Percentiles rank a stretch among this genome's conserved stretches.
Evolutionary conservation across 2,329 filamentous ascomycete species (phyloP).

Genomic region (Aspergillus calidoustus): DNA sequence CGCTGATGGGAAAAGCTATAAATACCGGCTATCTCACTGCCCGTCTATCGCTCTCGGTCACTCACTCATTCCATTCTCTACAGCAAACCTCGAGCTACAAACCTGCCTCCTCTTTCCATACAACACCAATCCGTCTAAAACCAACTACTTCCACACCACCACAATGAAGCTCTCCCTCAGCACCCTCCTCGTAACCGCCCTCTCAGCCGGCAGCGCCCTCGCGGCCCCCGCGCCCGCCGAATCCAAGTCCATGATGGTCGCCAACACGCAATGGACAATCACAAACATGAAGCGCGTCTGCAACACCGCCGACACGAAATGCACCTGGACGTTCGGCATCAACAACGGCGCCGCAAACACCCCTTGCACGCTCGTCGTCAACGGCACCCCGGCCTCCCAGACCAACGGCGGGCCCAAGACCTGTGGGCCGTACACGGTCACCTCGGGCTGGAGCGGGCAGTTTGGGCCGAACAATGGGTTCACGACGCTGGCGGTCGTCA

Average conservation of each 20-base stretch:
- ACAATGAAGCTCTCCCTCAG: slow-evolving; percentile 5
- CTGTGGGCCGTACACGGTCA: slow-evolving; percentile 9
- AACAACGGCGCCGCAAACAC: neutral
- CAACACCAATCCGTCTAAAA: neutral
- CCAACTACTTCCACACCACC: neutral
- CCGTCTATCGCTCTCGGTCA: neutral
- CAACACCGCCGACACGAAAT: slow-evolving; percentile 6
- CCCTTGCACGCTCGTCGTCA: slow-evolving; percentile 5
- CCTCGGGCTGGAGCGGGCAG: slow-evolving; percentile 13
- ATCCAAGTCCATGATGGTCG: slow-evolving; percentile 11
- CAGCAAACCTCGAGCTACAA: neutral
- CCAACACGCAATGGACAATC: slow-evolving; percentile 6
- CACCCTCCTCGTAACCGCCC: slow-evolving; percentile 1
- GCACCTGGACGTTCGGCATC: slow-evolving; percentile 15
- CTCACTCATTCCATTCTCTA: neutral
- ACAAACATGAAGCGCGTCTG: slow-evolving; percentile 7
- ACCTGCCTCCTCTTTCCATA: neutral
- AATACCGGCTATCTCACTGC: neutral
- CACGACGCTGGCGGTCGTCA: slow-evolving; percentile 1
- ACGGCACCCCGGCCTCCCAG: slow-evolving; percentile 4
- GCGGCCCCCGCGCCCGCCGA: neutral
- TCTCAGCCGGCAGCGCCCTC: neutral
- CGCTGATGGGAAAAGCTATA: neutral
- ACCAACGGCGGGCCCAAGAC: neutral
- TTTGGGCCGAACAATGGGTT: slow-evolving; percentile 6